These are phyloP conservation scores for Phoenix roebelenii DNA, from an alignment of 176 grass and related monocot species.

Conservation along the genomic window DNA sequence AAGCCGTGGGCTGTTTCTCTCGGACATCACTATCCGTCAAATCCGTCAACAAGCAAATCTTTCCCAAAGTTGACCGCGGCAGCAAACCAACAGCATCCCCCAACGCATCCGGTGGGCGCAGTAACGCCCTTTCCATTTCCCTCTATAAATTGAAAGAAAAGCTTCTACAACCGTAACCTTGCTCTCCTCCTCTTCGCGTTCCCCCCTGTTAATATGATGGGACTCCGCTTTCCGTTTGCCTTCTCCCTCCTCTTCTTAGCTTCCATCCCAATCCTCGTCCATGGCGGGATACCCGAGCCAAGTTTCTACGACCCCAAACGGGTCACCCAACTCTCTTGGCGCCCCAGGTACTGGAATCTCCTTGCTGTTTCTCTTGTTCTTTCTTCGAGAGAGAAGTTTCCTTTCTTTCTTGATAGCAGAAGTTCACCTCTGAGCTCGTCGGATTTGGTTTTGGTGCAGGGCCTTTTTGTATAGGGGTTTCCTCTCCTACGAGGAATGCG, in stretches of 20 bases:
- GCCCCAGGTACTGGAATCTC: conserved; percentile 32
- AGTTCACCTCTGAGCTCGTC: no score
- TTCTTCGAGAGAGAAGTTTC: background rate
- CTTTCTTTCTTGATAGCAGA: no score
- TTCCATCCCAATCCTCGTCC: background rate
- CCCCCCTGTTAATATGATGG: background rate
- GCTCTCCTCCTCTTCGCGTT: background rate
- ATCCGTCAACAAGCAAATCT: no score
- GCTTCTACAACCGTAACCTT: no score
- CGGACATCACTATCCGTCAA: no score
- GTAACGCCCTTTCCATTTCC: no score
- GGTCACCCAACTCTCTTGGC: conserved; percentile 46
- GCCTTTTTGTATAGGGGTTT: conserved; percentile 58
- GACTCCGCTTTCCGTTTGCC: background rate
- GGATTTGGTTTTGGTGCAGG: conserved; percentile 14
- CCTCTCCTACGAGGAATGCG: conserved; percentile 49
- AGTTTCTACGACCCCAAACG: conserved; percentile 41
- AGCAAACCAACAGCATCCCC: no score
- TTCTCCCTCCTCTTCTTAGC: conserved; percentile 12
- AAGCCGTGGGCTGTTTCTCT: no score
- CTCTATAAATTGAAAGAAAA: no score
- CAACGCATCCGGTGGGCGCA: no score
- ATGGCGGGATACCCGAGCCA: background rate
- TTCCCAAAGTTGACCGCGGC: no score
- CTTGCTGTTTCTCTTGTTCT: background rate